These are phyloP conservation scores for Phytophthora ramorum DNA, from an alignment of 352 stramenopile species.

Conservation along the genomic window DNA sequence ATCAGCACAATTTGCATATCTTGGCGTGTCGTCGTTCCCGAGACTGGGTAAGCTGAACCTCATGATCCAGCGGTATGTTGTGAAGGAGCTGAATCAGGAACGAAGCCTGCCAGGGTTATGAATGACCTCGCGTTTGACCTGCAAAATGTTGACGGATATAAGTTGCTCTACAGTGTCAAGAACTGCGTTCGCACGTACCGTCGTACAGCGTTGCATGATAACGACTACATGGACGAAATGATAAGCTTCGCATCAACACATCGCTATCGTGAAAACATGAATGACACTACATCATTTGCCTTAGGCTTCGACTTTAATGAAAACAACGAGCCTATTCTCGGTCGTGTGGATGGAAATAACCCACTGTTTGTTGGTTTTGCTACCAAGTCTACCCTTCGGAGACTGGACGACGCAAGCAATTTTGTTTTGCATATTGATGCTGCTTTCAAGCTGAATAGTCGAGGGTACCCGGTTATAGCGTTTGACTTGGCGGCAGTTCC, in stretches of 20 bases:
- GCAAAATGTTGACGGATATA: background rate
- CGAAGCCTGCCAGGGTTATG: background rate
- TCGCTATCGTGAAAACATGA: background rate
- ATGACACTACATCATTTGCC: background rate
- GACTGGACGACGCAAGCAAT: background rate
- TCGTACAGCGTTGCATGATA: background rate
- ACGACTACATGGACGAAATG: conserved; percentile 5
- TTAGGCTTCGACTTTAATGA: conserved; percentile 1
- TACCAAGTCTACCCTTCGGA: background rate
- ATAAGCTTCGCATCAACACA: background rate
- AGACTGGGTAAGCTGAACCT: background rate
- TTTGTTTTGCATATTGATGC: background rate
- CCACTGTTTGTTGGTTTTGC: background rate
- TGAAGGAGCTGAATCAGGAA: background rate
- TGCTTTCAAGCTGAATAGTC: conserved; percentile 4
- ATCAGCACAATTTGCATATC: background rate
- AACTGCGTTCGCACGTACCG: background rate
- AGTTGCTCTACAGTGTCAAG: background rate
- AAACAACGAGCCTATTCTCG: background rate
- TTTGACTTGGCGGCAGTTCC: conserved; percentile 4
- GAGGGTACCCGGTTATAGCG: background rate
- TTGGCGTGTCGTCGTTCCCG: background rate
- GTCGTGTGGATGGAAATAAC: background rate
- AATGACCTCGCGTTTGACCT: background rate
- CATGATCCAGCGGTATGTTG: background rate